phyloP scores from a whole-genome alignment of 352 stramenopile species.

The Chrysophaeum taylorii region DNA sequence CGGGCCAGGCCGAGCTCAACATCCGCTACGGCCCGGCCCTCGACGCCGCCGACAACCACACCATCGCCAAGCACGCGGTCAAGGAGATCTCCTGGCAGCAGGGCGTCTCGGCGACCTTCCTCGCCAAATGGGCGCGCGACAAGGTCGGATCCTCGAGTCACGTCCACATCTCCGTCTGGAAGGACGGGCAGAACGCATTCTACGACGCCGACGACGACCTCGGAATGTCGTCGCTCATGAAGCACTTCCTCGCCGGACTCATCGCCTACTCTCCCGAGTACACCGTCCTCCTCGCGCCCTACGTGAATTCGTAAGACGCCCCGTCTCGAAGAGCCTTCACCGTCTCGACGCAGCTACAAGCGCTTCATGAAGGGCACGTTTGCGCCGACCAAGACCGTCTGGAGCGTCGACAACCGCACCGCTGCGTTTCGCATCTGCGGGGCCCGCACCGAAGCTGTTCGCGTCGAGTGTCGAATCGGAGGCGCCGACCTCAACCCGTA shows the following conservation, averaged over 20 bases:
- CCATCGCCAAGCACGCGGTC: constrained; percentile 24
- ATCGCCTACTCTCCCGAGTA: constrained; percentile 16
- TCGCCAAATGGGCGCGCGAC: constrained; percentile 17
- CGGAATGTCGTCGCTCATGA: constrained; percentile 11
- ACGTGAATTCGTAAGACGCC: too few species aligned
- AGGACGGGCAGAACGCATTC: constrained; percentile 20
- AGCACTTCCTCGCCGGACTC: constrained; percentile 23
- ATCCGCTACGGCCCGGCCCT: constrained; percentile 18
- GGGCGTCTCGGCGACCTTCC: constrained; percentile 20
- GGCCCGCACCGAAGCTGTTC: constrained; percentile 2
- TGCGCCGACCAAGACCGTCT: constrained; percentile 18
- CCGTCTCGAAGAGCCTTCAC: too few species aligned
- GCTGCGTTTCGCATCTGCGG: constrained; percentile 20
- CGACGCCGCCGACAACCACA: constrained; percentile 22
- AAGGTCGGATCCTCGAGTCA: constrained; percentile 22
- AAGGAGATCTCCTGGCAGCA: constrained; percentile 21
- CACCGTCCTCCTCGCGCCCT: too few species aligned
- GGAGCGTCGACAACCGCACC: constrained; percentile 22
- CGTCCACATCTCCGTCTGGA: constrained; percentile 18
- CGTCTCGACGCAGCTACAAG: too few species aligned
- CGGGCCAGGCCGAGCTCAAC: constrained; percentile 23
- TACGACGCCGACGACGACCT: constrained; percentile 4
- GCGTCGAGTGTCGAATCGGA: constrained; percentile 21
- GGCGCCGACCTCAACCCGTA: constrained; percentile 24
- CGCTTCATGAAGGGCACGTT: constrained; percentile 14